Conservation (phyloP, 345 rosid genomes). For the Eucalyptus brandiana region DNA sequence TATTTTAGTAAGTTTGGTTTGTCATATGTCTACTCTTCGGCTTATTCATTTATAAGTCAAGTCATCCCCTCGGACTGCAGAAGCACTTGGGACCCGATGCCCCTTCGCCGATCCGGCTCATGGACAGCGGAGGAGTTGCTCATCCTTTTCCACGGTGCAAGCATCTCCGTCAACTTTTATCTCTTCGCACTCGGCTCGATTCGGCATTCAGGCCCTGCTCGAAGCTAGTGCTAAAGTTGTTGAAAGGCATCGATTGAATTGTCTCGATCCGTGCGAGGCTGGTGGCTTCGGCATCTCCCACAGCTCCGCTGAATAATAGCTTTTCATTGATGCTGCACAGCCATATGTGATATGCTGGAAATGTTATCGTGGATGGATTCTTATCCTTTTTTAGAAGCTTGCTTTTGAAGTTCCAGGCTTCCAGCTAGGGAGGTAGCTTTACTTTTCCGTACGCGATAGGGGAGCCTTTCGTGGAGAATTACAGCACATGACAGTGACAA, state of each 20-base stretch:
- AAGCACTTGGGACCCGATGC: not conserved
- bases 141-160: not conserved
- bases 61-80: not conserved
- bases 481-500: not conserved
- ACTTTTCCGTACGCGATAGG: not conserved
- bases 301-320: not conserved
- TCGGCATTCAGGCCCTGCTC: not conserved
- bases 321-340: not conserved
- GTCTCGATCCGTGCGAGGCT: not conserved
- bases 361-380: not conserved
- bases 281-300: not conserved
- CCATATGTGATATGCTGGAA: not conserved
- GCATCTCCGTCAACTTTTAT: not conserved
- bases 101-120: not conserved
- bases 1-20: not conserved
- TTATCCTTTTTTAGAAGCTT: not conserved
- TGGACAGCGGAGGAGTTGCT: not conserved
- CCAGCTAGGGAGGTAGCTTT: not conserved
- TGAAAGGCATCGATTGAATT: not conserved
- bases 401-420: not conserved
- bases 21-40: not conserved
- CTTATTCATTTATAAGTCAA: not conserved
- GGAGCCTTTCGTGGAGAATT: not conserved
- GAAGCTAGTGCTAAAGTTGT: not conserved
- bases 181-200: not conserved